Base-by-base conservation (phyloP, 352 stramenopile genomes). In the Blastocystis sp. region DNA sequence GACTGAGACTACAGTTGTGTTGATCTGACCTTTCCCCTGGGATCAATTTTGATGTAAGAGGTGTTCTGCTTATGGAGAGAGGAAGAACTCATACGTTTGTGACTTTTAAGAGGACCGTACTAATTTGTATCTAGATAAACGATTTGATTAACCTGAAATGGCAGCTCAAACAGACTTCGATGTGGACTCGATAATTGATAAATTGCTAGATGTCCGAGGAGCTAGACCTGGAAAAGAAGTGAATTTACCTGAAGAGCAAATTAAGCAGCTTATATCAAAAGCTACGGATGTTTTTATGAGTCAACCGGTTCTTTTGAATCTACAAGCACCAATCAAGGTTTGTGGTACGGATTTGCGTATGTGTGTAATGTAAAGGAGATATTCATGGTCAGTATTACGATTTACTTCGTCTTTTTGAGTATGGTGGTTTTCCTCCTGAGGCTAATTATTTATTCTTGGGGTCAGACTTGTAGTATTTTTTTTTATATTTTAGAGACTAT, bases 331-430 rank as follows among this genome's bases (percentile, higher is more conserved):
- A 6, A 98, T 98, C 89, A 98, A 98, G 91, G 97, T 98, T 60
- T 98, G 96, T 91, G 96, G 96, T 95, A 89, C 56, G 57, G 91
- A 48, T 58, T 60, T 0, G 19, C 11, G 15, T 59, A 13, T 24
- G 5, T 48, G 22, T 13, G 27, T 51, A 22, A 62, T 1, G 40
- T 22, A 17, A 33, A 91, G 93, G 93, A 24, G 94, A 98, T 89
- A 93, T 99, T 13, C 97, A 99, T 90, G 97, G 97, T 24, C 97
- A 99, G 89, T 99, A 98, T 91, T 98, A 98, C 77, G 97, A 99
- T 91, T 91, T 99, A 75, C 92, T 99, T 57, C 92, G 95, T 30
- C 91, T 98, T 13, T 98, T 98, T 89, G 95, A 98, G 91, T 97
- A 98, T 88, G 95, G 95, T 44, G 95, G 95, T 1, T 97, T 97